Evolutionary conservation across 495 filamentous ascomycete genomes (phyloP).

Genomic region (Hypoxylon cercidicola): DNA sequence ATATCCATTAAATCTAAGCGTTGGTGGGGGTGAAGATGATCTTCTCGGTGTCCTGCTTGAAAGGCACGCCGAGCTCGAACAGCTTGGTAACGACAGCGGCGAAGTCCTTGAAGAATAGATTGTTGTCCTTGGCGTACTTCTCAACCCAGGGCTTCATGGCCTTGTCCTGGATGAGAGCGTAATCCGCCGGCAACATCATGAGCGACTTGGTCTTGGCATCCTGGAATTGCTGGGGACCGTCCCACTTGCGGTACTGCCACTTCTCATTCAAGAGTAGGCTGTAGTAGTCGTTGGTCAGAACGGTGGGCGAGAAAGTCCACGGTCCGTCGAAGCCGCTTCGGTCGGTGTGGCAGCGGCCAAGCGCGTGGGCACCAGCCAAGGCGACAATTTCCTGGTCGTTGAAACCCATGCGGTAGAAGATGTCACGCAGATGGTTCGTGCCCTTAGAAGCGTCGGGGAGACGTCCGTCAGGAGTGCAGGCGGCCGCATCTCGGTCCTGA

Average conservation of each 20-base stretch:
- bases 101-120: slow-evolving; percentile 95
- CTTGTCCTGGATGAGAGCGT: slow-evolving; percentile 89
- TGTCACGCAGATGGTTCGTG: slow-evolving; percentile 83
- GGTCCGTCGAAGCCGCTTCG: slow-evolving; percentile 90
- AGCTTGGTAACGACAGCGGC: slow-evolving; percentile 79
- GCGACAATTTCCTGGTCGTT: slow-evolving; percentile 97
- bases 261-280: slow-evolving; percentile 88
- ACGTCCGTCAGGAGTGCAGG: slow-evolving; percentile 94
- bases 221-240: slow-evolving; percentile 83
- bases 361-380: slow-evolving; percentile 86
- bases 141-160: slow-evolving; percentile 84
- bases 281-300: slow-evolving; percentile 95
- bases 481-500: slow-evolving; percentile 79
- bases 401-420: slow-evolving; percentile 99
- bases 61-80: slow-evolving; percentile 95
- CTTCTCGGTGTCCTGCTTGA: slow-evolving; percentile 72
- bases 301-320: slow-evolving; percentile 96
- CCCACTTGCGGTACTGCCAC: slow-evolving; percentile 94
- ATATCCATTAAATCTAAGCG: slow-evolving; percentile 27
- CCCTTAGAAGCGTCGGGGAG: slow-evolving; percentile 89
- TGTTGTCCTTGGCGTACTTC: slow-evolving; percentile 91
- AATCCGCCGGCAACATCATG: slow-evolving; percentile 98
- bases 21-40: slow-evolving; percentile 78
- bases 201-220: slow-evolving; percentile 85
- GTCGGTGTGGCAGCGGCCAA: slow-evolving; percentile 91